phyloP scores from a whole-genome alignment of 768 basidiomycete species.

The Phanerochaete sordida region DNA sequence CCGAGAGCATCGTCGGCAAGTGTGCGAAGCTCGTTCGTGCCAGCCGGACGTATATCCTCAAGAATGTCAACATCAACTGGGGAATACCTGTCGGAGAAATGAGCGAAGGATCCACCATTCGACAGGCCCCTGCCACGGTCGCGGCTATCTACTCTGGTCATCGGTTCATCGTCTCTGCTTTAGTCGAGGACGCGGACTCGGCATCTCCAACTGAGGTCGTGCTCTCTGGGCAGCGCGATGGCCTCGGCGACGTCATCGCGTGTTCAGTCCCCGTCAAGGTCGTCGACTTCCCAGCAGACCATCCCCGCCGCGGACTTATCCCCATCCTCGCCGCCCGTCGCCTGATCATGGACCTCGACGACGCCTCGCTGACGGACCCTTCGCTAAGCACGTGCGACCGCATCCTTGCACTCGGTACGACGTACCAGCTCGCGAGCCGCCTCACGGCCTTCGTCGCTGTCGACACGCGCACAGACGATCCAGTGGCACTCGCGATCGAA shows the following conservation, averaged over 20 bases:
- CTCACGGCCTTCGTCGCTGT: conserved; percentile 57
- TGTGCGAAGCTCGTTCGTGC: conserved; percentile 48
- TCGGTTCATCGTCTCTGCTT: conserved; percentile 32
- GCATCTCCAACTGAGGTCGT: conserved; percentile 25
- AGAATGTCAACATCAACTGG: conserved; percentile 50
- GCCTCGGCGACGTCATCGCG: conserved; percentile 16
- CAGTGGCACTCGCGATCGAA: not conserved
- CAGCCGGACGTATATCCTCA: conserved; percentile 43
- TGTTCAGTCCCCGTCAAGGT: conserved; percentile 18
- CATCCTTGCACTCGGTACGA: conserved; percentile 46
- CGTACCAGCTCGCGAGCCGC: conserved; percentile 48
- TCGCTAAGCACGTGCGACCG: conserved; percentile 32
- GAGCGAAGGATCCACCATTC: not conserved
- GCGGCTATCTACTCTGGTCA: conserved; percentile 28
- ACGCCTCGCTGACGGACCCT: not conserved
- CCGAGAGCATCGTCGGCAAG: conserved; percentile 47
- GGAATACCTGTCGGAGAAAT: not conserved
- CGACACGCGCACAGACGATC: not conserved
- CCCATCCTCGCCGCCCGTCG: conserved; percentile 53
- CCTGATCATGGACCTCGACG: conserved; percentile 51
- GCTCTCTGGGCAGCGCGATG: conserved; percentile 27
- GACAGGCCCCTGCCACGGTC: conserved; percentile 2
- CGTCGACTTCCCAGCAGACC: conserved; percentile 22
- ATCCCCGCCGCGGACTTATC: conserved; percentile 28
- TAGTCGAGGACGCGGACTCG: conserved; percentile 20